A percentile compares a stretch with the other conserved stretches of the same genome.
phyloP scores from a whole-genome alignment of 208 protist species.

The Porcisia deanei region DNA sequence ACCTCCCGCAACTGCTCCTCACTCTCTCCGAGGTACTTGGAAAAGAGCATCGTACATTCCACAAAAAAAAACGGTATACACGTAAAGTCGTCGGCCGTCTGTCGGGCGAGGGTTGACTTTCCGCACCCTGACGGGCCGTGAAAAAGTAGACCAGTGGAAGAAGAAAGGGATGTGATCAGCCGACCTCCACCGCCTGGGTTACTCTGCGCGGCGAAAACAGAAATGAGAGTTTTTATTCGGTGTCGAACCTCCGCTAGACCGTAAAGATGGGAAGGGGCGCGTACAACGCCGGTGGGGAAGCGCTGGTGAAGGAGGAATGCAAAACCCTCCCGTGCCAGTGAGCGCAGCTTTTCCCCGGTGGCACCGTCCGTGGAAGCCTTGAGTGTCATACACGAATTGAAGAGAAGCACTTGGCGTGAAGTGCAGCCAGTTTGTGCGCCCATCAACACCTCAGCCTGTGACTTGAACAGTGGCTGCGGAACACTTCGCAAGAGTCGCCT shows the following conservation, averaged over 20 bases:
- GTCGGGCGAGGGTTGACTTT: constrained; percentile 65
- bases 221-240: constrained; percentile 44
- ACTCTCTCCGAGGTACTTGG: constrained; percentile 91
- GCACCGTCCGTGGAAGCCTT: constrained; percentile 10
- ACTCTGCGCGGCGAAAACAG: constrained; percentile 32
- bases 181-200: constrained; percentile 13
- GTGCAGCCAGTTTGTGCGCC: constrained; percentile 15
- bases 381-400: constrained; percentile 33
- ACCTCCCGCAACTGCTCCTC: constrained; percentile 80
- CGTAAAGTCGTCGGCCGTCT: constrained; percentile 40
- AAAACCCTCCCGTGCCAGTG: background rate
- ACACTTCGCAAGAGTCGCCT: constrained; percentile 23
- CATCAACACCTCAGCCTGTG: constrained; percentile 6
- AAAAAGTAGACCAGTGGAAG: constrained; percentile 80
- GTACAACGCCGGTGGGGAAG: background rate
- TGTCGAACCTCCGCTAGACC: constrained; percentile 43
- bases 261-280: constrained; percentile 31
- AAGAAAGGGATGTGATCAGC: constrained; percentile 37
- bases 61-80: constrained; percentile 62
- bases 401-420: constrained; percentile 34
- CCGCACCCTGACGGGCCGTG: constrained; percentile 84
- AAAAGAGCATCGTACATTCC: constrained; percentile 79
- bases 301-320: constrained; percentile 28
- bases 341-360: background rate
- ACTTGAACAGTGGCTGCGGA: constrained; percentile 18